phyloP scores from a whole-genome alignment of 352 stramenopile species.

The Phytophthora sp. region DNA sequence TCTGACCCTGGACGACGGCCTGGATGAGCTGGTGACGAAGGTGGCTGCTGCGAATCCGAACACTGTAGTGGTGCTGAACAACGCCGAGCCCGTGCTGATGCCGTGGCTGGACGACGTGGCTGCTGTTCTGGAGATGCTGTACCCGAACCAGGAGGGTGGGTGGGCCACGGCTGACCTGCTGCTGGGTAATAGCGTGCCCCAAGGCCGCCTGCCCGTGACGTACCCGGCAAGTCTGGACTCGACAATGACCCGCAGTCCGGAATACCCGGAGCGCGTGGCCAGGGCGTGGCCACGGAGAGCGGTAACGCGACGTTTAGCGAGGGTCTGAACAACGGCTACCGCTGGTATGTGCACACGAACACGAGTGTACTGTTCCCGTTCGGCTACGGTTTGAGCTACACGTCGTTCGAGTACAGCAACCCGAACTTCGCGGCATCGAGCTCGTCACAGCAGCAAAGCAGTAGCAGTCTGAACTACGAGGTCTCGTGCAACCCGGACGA shows the following conservation, averaged over 20 bases:
- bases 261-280: slow-evolving; percentile 37
- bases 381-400: slow-evolving; percentile 41
- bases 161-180: slow-evolving; percentile 41
- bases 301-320: slow-evolving; percentile 43
- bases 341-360: slow-evolving; percentile 41
- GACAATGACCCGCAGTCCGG: slow-evolving; percentile 38
- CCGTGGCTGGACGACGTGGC: slow-evolving; percentile 38
- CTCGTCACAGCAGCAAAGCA: slow-evolving; percentile 18
- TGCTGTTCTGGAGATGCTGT: slow-evolving; percentile 43
- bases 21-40: slow-evolving; percentile 37
- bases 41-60: slow-evolving; percentile 41
- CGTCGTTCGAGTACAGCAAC: slow-evolving; percentile 42
- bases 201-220: slow-evolving; percentile 38
- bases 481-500: slow-evolving; percentile 34
- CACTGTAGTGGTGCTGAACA: slow-evolving; percentile 45
- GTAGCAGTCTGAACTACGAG: slow-evolving; percentile 31
- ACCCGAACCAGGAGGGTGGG: slow-evolving; percentile 44
- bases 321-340: slow-evolving; percentile 42
- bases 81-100: slow-evolving; percentile 39
- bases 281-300: slow-evolving; percentile 25
- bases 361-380: slow-evolving; percentile 43
- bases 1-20: slow-evolving; percentile 36
- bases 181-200: slow-evolving; percentile 37
- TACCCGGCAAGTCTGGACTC: slow-evolving; percentile 36
- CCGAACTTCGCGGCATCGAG: slow-evolving; percentile 30